A percentile compares a stretch with the other conserved stretches of the same genome.
These are phyloP conservation scores for Centrapalus pauciflorus DNA, from an alignment of 129 eudicot species.

Conservation along the genomic window DNA sequence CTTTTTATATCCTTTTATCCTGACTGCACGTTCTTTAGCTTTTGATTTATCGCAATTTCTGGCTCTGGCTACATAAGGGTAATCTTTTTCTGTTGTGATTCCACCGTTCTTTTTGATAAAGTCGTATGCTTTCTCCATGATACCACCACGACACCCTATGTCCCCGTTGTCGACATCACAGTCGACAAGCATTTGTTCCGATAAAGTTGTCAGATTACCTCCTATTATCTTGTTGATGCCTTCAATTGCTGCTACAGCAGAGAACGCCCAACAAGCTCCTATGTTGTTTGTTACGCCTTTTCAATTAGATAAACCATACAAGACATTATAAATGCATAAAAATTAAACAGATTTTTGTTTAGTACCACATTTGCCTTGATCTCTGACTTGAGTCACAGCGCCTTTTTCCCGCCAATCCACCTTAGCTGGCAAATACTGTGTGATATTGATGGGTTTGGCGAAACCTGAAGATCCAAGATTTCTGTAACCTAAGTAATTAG, in stretches of 20 bases:
- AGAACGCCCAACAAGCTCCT: conserved; percentile 76
- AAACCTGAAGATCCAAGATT: neutral
- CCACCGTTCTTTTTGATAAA: conserved; percentile 40
- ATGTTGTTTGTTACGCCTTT: neutral
- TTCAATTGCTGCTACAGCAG: conserved; percentile 57
- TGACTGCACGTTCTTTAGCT: conserved; percentile 22
- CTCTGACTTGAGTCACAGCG: conserved; percentile 50
- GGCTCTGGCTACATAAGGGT: conserved; percentile 39
- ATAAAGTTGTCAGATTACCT: conserved; percentile 35
- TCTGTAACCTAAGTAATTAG: conserved; percentile 35
- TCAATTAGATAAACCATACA: too few species aligned
- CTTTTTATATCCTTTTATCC: conserved; percentile 25
- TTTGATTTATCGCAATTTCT: conserved; percentile 18
- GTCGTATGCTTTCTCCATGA: conserved; percentile 40
- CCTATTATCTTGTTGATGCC: conserved; percentile 40
- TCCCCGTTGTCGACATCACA: conserved; percentile 35
- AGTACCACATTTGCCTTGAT: conserved; percentile 62
- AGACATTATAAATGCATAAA: neutral
- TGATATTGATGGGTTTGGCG: neutral
- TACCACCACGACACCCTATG: conserved; percentile 53
- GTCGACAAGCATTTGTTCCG: conserved; percentile 59
- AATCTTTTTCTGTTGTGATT: conserved; percentile 34
- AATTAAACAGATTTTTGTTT: neutral
- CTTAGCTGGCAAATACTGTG: conserved; percentile 17
- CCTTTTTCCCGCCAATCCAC: conserved; percentile 58